Conservation (phyloP, 192 early-diverging fungal genomes). For the Backusella psychrophila region DNA sequence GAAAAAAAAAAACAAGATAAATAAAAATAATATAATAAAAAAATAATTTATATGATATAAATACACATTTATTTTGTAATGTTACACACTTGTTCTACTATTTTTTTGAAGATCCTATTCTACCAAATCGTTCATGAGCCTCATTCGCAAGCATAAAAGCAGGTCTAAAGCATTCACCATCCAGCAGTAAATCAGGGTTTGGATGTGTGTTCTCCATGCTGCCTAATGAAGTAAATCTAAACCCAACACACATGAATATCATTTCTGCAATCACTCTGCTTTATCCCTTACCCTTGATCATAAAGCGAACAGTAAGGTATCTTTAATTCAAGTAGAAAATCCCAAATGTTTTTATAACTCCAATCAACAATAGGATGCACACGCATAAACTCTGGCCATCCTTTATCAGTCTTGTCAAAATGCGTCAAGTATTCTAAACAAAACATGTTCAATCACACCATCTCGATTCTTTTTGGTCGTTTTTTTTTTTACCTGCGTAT, state of each 20-base stretch:
- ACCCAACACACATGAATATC: not conserved
- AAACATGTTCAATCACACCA: not conserved
- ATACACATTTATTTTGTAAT: not conserved
- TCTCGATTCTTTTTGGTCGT: too few relatives aligned
- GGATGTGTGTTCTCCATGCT: slow-evolving; percentile 77
- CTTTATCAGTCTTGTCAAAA: slow-evolving; percentile 76
- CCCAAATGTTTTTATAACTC: slow-evolving; percentile 85
- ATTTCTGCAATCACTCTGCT: not conserved
- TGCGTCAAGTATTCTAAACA: slow-evolving; percentile 43
- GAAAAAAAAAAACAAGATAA: not conserved
- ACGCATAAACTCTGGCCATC: slow-evolving; percentile 90
- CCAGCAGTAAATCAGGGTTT: slow-evolving; percentile 73
- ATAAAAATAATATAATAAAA: slow-evolving; percentile 12
- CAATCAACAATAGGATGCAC: slow-evolving; percentile 93
- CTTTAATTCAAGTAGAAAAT: slow-evolving; percentile 56
- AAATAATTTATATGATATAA: not conserved
- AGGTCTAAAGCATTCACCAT: slow-evolving; percentile 52
- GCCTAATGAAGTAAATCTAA: slow-evolving; percentile 91
- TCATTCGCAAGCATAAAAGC: slow-evolving; percentile 64
- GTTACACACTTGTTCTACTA: not conserved
- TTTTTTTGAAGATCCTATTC: slow-evolving; percentile 31
- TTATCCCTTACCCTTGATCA: slow-evolving; percentile 67
- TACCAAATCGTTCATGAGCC: slow-evolving; percentile 62
- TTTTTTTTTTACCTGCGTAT: slow-evolving; percentile 48
- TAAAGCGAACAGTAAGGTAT: slow-evolving; percentile 89